Conservation (phyloP, 2,329 filamentous ascomycete genomes). For the Alternaria triticina region DNA sequence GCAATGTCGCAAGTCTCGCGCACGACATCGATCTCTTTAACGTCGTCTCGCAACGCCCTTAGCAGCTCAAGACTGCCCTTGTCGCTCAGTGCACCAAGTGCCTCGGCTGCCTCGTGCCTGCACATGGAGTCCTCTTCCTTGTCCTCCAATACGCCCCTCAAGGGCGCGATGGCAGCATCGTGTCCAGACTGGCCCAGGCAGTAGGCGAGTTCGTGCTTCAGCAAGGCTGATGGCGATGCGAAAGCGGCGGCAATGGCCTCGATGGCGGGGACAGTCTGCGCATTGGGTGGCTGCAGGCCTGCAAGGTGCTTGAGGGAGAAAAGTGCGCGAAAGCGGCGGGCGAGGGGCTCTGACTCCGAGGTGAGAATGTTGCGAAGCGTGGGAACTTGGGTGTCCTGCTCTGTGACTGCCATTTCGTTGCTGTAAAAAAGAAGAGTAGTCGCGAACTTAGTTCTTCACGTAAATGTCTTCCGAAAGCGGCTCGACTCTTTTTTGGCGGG, state of each 20-base stretch:
- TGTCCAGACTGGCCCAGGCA: conserved; percentile 92
- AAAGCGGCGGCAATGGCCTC: conserved; percentile 89
- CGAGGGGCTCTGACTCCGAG: conserved; percentile 81
- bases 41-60: conserved; percentile 73
- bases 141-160: conserved; percentile 78
- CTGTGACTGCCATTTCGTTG: conserved; percentile 35
- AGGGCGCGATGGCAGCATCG: conserved; percentile 71
- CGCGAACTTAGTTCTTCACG: background rate
- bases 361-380: conserved; percentile 77
- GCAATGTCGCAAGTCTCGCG: conserved; percentile 97
- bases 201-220: conserved; percentile 97
- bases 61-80: conserved; percentile 75
- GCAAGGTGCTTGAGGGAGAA: conserved; percentile 98
- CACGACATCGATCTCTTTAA: conserved; percentile 79
- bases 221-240: conserved; percentile 79
- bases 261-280: conserved; percentile 67
- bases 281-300: conserved; percentile 64
- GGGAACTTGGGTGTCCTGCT: conserved; percentile 58
- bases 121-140: conserved; percentile 91
- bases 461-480: conserved; percentile 14
- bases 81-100: conserved; percentile 85
- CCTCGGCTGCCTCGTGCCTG: conserved; percentile 94
- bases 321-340: conserved; percentile 90
- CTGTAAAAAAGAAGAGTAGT: background rate
- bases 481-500: conserved; percentile 38